Base-by-base conservation (phyloP, 2,329 filamentous ascomycete genomes). In the Zymoseptoria tritici region DNA sequence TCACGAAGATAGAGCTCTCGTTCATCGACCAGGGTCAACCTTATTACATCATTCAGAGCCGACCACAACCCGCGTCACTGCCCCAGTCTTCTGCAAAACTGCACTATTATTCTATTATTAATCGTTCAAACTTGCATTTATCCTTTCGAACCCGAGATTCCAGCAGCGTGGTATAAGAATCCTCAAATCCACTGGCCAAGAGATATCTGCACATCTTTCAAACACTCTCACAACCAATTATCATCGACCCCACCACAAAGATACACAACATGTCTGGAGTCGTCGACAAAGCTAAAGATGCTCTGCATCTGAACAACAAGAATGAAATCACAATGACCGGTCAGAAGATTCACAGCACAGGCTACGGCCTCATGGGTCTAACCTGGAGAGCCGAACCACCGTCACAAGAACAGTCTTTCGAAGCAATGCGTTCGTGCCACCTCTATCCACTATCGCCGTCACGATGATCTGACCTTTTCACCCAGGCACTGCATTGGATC, bases 281-380 rank as follows among this genome's bases (percentile, higher is more conserved):
- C 52, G 57, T 72, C 62, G 66, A 72, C 58, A 69, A 68, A 56
- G 65, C 70, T 36, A 68, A 70, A 54, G 58, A 66, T 49, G 63
- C 59, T 31, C 59, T 71, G 9, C 62, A 64, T 54, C 20, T 66
- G 29, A 53, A 59, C 57, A 61, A 64, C 6, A 53, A 49, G 20
- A 57, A 62, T 29, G 57, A 61, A 13, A 60, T 68, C 60, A 66
- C 58, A 19, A 60, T 71, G 9, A 60, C 63, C 26, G 68, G 68
- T 46, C 52, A 62, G 3, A 59, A 66, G 21, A 54, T 73, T 46
- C 62, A 65, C 29, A 60, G 69, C 19, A 74, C 75, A 19, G 79
- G 79, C 67, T 81, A 74, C 63, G 79, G 79, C 52, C 71, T 81
- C 9, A 80, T 81, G 79, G 77, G 78, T 55, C 68, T 81, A 1